Conservation (phyloP, 2,329 filamentous ascomycete species). For the Sarocladiaceae sp. region DNA sequence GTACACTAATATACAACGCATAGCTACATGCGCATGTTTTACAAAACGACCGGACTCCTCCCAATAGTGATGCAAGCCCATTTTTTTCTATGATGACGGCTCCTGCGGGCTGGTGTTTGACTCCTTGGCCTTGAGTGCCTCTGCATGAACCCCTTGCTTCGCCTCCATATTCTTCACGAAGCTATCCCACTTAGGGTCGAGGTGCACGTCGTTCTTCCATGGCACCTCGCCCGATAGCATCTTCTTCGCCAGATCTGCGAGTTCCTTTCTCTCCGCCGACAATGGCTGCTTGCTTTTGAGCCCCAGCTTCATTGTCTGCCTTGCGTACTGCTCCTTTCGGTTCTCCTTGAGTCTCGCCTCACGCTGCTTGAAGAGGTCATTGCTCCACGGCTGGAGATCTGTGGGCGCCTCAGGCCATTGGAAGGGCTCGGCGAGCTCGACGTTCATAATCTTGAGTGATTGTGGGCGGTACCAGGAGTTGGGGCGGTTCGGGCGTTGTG, state of each 20-base stretch:
- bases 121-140: conserved; percentile 17
- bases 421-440: conserved; percentile 82
- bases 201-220: conserved; percentile 47
- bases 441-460: conserved; percentile 86
- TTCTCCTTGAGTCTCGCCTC: conserved; percentile 42
- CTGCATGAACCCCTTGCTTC: conserved; percentile 16
- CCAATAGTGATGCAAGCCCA: conserved; percentile 12
- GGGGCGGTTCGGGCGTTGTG: conserved; percentile 41
- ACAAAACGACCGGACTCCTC: no score
- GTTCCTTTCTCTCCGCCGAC: conserved; percentile 33
- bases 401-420: conserved; percentile 71
- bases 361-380: conserved; percentile 49
- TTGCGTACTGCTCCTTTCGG: conserved; percentile 32
- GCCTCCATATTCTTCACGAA: conserved; percentile 20
- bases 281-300: conserved; percentile 35
- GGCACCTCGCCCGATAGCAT: conserved; percentile 53
- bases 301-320: conserved; percentile 28
- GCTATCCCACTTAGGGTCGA: conserved; percentile 42
- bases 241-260: conserved; percentile 59
- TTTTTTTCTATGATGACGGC: conserved; percentile 10
- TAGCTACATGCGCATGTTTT: conserved; percentile 6
- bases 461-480: conserved; percentile 63
- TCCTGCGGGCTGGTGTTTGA: conserved; percentile 10
- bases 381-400: conserved; percentile 58
- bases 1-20: conserved; percentile 11